These are phyloP conservation scores for Tuber melanosporum DNA, from an alignment of 495 filamentous ascomycete genomes.

Conservation along the genomic window DNA sequence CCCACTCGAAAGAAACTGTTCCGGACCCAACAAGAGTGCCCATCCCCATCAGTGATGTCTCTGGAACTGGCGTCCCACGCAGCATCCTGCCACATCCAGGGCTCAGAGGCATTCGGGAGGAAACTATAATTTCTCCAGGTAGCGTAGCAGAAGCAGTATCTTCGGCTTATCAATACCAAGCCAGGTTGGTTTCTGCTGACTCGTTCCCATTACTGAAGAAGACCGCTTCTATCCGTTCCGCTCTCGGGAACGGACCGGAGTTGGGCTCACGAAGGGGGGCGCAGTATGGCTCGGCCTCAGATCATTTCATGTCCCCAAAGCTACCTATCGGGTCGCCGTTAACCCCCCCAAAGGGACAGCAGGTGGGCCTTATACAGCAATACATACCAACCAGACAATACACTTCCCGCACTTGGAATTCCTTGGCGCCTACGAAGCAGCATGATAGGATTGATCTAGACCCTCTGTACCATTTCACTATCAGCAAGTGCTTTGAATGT, in stretches of 20 bases:
- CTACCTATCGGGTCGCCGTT: not conserved
- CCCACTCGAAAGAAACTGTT: not conserved
- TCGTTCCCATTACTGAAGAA: not conserved
- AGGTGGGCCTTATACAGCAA: not conserved
- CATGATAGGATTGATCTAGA: slow-evolving; percentile 8
- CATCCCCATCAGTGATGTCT: not conserved
- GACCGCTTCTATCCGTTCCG: not conserved
- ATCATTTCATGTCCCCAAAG: not conserved
- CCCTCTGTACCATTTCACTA: slow-evolving; percentile 12
- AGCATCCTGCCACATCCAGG: not conserved
- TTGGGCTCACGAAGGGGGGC: not conserved
- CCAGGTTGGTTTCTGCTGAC: not conserved
- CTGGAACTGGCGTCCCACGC: not conserved
- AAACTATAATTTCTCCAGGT: not conserved
- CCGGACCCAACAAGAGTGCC: not conserved
- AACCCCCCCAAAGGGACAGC: not conserved
- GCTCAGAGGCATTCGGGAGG: not conserved
- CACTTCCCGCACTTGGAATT: not conserved
- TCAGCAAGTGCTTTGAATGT: slow-evolving; percentile 19
- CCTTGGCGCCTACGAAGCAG: not conserved
- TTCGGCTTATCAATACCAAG: not conserved
- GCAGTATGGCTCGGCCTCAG: not conserved
- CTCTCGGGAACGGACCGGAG: not conserved
- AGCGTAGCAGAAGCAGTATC: not conserved
- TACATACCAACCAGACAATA: not conserved